Evolutionary conservation across 1,284 basidiomycete genomes (phyloP), one percentile per base, ranked within the genome.

Genomic region (Termitomyces sp.): DNA sequence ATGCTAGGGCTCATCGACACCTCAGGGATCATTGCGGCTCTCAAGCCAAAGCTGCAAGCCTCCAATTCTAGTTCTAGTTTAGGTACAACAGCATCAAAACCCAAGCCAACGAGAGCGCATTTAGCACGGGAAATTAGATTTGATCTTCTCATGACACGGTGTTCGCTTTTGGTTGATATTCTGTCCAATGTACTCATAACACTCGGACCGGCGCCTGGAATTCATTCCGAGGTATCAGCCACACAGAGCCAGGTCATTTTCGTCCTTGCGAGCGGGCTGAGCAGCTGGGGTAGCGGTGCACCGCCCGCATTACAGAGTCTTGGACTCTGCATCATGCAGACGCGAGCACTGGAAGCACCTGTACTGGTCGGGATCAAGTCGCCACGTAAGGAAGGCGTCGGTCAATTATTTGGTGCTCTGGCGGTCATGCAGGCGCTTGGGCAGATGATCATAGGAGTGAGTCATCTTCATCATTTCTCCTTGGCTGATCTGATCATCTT

Each of bases 251-350:
- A 84, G 61, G 67, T 76, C 7, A 62, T 81, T 44, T 89, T 88
- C 63, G 72, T 84, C 4, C 64, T 77, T 4, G 75, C 80, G 19
- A 83, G 83, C 12, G 76, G 77, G 7, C 61, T 89, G 61, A 79
- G 77, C 52, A 77, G 78, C 52, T 70, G 88, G 55, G 84, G 84
- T 15, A 75, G 81, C 10, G 88, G 87, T 3, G 69, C 81, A 24
- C 68, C 78, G 28, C 88, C 89, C 26, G 82, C 84, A 6, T 70
- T 80, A 47, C 86, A 91, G 58, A 88, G 85, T 64, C 71, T 91
- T 51, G 85, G 86, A 13, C 64, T 91, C 34, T 86, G 82, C 63
- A 81, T 86, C 53, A 64, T 85, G 51, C 85, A 88, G 61, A 74
- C 77, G 45, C 73, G 82, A 55, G 72, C 73, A 42, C 64, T 80